Evolutionary conservation across 106 monocot species (phyloP), one percentile per base, ranked within the genome.

Genomic region (Dendrobium chrysotoxum): DNA sequence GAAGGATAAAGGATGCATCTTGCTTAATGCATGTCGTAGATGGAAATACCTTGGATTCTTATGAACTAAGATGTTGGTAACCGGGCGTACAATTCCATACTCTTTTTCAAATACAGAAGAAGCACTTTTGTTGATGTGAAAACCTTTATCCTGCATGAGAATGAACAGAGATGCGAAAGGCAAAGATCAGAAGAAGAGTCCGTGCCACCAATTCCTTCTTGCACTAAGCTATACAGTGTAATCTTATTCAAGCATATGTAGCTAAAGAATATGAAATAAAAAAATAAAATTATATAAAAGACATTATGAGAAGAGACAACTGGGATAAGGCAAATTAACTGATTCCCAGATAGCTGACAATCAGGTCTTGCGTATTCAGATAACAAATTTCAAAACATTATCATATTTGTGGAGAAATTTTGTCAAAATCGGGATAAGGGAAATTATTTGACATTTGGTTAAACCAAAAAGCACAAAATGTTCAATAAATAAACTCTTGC

Each of bases 91-190:
- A 50, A 58, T 65, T 9, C 78, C 77, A 66, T 75, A 35, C 44
- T 88, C 85, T 86, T 87, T 85, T 17, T 86, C 81, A 38, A 50
- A 84, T 31, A 92, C 53, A 74, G 92, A 89, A 81, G 95, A 90
- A 72, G 80, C 78, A 78, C 87, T 92, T 81, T 81, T 88, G 15
- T 76, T 84, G 10, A 39, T 74, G 74, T 41, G 40, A 74, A 41
- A 17, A 0, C 41, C 74, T 41, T 74, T 74, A 74, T 17, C 28
- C 74, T 74, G 41, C 74, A 74, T 41, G 39, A 40, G 41, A 74
- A 74, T n/a, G 39, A 10, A 18, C 0, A 11, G 28, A 74, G 30
- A 70, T 12, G 18, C 1, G 70, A 35, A 35, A 70, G 28, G 20
- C 40, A 41, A 41, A 41, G 39, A 74, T 74, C 8, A 74, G 15